Conservation (phyloP, 176 grass and related monocot species). For the Ampelocalamus luodianensis region DNA sequence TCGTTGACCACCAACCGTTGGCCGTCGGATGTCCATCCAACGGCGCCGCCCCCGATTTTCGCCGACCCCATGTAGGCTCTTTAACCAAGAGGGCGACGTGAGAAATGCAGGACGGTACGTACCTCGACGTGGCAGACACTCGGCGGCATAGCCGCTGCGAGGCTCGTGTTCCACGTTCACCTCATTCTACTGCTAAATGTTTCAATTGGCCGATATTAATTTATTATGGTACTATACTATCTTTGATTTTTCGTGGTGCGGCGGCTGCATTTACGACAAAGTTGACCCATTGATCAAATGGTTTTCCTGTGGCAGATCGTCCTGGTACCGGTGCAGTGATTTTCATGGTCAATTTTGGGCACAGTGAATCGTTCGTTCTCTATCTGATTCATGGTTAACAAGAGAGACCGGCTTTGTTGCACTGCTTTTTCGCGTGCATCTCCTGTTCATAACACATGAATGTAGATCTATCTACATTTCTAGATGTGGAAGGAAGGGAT, state of each 20-base stretch:
- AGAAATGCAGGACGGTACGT: not conserved
- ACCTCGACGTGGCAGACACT: not conserved
- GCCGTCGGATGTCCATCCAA: not conserved
- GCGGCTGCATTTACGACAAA: not conserved
- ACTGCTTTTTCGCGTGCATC: not conserved
- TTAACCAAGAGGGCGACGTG: not conserved
- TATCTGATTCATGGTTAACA: not conserved
- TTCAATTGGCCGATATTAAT: not conserved
- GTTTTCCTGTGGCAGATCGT: not conserved
- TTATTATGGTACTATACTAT: not conserved
- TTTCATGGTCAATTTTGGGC: not conserved
- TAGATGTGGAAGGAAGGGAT: no score
- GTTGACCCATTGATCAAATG: not conserved
- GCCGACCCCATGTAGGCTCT: not conserved
- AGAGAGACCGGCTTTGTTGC: not conserved
- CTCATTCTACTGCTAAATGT: not conserved
- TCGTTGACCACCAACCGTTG: not conserved
- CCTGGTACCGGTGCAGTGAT: not conserved
- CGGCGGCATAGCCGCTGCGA: not conserved
- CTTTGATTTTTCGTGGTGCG: no score
- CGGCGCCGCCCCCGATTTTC: not conserved
- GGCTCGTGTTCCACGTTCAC: not conserved
- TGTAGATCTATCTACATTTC: no score
- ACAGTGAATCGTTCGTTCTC: not conserved
- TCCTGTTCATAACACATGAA: not conserved